A percentile compares a stretch with the other conserved stretches of the same genome.
These are phyloP conservation scores for Axilococcus clingmanii DNA, from an alignment of 139 green algal genomes.

Conservation along the genomic window DNA sequence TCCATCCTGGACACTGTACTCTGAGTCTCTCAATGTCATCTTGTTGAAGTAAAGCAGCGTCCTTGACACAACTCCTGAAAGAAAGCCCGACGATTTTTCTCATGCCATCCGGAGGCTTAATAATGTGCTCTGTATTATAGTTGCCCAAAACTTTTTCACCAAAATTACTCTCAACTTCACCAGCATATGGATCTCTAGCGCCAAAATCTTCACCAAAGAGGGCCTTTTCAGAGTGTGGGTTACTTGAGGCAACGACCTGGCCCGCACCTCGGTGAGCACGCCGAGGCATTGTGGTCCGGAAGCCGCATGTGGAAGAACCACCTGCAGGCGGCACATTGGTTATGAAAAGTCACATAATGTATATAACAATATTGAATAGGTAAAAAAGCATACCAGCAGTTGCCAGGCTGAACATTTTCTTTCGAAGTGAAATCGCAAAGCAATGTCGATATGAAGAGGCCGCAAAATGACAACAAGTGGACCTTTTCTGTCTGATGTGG, in stretches of 20 bases:
- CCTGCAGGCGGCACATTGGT: background rate
- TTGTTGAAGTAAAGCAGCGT: conserved; percentile 47
- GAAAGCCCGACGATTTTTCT: conserved; percentile 32
- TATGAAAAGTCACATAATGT: background rate
- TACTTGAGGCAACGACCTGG: conserved; percentile 5
- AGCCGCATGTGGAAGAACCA: background rate
- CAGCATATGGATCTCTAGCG: conserved; percentile 68
- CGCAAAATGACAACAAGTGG: too few species aligned
- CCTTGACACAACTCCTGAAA: conserved; percentile 34
- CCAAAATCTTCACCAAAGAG: conserved; percentile 62
- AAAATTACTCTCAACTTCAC: conserved; percentile 79
- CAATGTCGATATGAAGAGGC: too few species aligned
- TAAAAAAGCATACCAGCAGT: background rate
- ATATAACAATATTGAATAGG: background rate
- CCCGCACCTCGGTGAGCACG: conserved; percentile 1
- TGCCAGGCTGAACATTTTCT: background rate
- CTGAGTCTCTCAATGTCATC: conserved; percentile 33
- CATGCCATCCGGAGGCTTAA: conserved; percentile 46
- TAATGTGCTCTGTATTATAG: conserved; percentile 83
- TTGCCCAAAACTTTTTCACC: conserved; percentile 74
- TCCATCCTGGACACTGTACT: conserved; percentile 46
- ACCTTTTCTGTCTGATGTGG: too few species aligned
- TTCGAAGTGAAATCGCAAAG: too few species aligned
- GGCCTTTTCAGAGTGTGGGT: conserved; percentile 12
- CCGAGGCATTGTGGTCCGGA: too few species aligned